phyloP scores from a whole-genome alignment of 257 asterid species.

The Solanum corneliomulleri region DNA sequence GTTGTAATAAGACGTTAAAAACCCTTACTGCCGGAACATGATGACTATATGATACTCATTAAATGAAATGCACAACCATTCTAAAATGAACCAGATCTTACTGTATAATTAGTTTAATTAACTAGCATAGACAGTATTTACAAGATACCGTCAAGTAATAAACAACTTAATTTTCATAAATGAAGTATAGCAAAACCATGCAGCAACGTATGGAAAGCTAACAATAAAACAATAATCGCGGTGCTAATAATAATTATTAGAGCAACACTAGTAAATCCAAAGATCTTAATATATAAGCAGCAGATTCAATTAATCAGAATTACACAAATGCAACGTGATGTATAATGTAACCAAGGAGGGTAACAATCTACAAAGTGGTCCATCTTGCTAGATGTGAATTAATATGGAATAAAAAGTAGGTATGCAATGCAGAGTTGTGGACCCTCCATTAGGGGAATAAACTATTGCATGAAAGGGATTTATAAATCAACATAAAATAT shows the following conservation, averaged over 20 bases:
- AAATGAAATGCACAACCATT: background rate
- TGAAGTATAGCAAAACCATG: background rate
- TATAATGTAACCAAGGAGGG: slow-evolving; percentile 12
- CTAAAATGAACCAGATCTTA: background rate
- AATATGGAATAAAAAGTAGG: slow-evolving; percentile 43
- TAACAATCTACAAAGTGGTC: slow-evolving; percentile 42
- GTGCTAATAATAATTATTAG: background rate
- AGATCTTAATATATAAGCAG: background rate
- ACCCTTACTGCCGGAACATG: background rate
- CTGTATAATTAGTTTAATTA: background rate
- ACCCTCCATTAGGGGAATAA: slow-evolving; percentile 42
- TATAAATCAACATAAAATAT: slow-evolving; percentile 29
- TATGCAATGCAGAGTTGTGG: slow-evolving; percentile 33
- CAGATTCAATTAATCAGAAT: background rate
- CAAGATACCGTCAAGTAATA: background rate
- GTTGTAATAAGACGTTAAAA: background rate
- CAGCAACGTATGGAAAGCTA: background rate
- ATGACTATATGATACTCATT: background rate
- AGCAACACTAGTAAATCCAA: background rate
- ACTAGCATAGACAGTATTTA: background rate
- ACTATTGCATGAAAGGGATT: slow-evolving; percentile 54
- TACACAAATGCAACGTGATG: background rate
- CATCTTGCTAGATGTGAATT: slow-evolving; percentile 27
- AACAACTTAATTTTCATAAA: background rate
- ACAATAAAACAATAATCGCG: background rate